A percentile compares a stretch with the other conserved stretches of the same genome.
phyloP scores from a whole-genome alignment of 2,329 filamentous ascomycete species.

The Massarina eburnea region DNA sequence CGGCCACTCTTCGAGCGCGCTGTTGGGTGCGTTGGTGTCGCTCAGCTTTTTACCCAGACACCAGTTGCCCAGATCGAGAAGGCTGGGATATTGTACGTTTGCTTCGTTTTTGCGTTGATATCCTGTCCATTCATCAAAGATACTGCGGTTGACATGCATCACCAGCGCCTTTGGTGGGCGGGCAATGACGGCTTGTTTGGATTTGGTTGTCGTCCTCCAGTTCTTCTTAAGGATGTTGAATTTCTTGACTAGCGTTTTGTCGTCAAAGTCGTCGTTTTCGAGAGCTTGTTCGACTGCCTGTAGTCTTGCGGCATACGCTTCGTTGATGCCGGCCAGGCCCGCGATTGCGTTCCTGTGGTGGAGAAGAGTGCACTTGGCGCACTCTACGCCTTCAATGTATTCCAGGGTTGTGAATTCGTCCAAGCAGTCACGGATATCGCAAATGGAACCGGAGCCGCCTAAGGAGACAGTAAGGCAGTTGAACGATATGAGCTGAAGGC shows the following conservation, averaged over 20 bases:
- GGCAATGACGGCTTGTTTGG: slow-evolving; percentile 83
- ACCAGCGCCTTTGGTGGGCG: slow-evolving; percentile 78
- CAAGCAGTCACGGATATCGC: slow-evolving; percentile 76
- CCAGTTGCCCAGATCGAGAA: slow-evolving; percentile 80
- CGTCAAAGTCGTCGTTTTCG: slow-evolving; percentile 72
- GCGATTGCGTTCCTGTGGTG: slow-evolving; percentile 48
- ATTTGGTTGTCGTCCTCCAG: slow-evolving; percentile 78
- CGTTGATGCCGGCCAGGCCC: slow-evolving; percentile 38
- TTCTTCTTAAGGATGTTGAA: slow-evolving; percentile 59
- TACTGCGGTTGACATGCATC: slow-evolving; percentile 87
- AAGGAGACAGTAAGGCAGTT: slow-evolving; percentile 89
- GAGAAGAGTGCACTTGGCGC: slow-evolving; percentile 83
- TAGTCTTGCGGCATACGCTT: slow-evolving; percentile 58
- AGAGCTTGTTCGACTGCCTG: slow-evolving; percentile 69
- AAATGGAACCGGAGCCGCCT: slow-evolving; percentile 60
- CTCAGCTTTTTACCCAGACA: slow-evolving; percentile 64
- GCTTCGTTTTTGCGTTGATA: slow-evolving; percentile 82
- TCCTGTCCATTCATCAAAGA: slow-evolving; percentile 83
- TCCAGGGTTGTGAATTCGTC: slow-evolving; percentile 85
- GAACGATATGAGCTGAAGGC: slow-evolving; percentile 87
- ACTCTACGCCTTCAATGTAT: slow-evolving; percentile 85
- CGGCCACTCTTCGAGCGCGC: slow-evolving; percentile 66
- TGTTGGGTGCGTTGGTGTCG: slow-evolving; percentile 28
- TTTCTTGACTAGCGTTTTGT: slow-evolving; percentile 53
- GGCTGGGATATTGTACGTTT: slow-evolving; percentile 72